phyloP scores from a whole-genome alignment of 1,284 basidiomycete genomes.

The Hypsizygus ulmarius region DNA sequence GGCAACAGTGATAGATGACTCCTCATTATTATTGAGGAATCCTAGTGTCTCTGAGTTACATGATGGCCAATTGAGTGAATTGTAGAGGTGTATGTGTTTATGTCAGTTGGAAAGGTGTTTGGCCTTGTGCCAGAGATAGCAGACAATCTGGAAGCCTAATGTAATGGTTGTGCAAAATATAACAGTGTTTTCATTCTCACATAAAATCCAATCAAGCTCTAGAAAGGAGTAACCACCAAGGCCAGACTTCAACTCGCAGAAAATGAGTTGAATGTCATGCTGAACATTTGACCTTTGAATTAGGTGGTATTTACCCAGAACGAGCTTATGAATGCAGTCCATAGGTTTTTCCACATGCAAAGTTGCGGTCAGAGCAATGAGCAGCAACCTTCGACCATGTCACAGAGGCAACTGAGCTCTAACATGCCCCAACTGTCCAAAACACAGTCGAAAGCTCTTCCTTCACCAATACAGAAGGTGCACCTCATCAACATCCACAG shows the following conservation, averaged over 20 bases:
- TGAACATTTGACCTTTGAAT: slow-evolving; percentile 25
- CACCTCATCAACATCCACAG: slow-evolving; percentile 26
- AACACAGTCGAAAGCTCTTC: slow-evolving; percentile 21
- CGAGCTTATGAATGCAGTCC: slow-evolving; percentile 17
- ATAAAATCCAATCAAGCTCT: slow-evolving; percentile 28
- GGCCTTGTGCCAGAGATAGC: slow-evolving; percentile 22
- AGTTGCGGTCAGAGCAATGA: slow-evolving; percentile 28
- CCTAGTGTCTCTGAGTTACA: slow-evolving; percentile 21
- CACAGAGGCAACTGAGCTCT: slow-evolving; percentile 16
- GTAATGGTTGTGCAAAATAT: slow-evolving; percentile 29
- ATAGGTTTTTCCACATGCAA: slow-evolving; percentile 16
- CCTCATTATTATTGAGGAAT: slow-evolving; percentile 15
- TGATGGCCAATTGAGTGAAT: slow-evolving; percentile 20
- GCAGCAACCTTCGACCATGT: slow-evolving; percentile 8
- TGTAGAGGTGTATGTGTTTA: slow-evolving; percentile 20
- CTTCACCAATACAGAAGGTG: slow-evolving; percentile 29
- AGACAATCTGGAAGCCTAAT: slow-evolving; percentile 20
- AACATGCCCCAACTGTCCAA: slow-evolving; percentile 23
- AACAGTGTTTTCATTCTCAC: slow-evolving; percentile 19
- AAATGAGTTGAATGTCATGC: slow-evolving; percentile 25
- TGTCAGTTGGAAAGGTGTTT: neutral
- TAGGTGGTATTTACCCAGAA: slow-evolving; percentile 19
- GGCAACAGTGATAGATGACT: slow-evolving; percentile 20
- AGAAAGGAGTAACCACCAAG: slow-evolving; percentile 22
- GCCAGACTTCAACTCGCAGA: slow-evolving; percentile 20